Base-by-base conservation (phyloP, 2,329 filamentous ascomycete species). In the Botrytis squamosa region DNA sequence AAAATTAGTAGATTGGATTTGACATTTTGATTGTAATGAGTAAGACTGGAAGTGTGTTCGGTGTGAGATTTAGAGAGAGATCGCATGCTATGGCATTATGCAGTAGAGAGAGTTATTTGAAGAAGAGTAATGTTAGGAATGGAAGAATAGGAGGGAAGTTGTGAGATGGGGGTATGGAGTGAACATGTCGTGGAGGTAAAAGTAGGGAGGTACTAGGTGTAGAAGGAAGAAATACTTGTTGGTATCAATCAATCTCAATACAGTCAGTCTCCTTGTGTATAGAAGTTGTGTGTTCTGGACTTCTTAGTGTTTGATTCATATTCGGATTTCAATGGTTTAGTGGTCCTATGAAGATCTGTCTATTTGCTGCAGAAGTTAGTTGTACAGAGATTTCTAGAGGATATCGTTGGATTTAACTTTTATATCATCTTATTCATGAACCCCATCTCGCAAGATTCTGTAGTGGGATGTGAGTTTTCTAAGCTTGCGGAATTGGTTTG, bases 221-320 rank as follows among this genome's bases (percentile, higher is more conserved):
- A 18, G n/a, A 55, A 3, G 52, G 25, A 18, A 29, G 52, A 29
- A 18, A 29, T 55, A 55, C 14, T 29, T n/a, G 18, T 29, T 6
- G 18, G 12, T n/a, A 55, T 16, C 12, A 14, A n/a, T 12, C 49
- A n/a, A 8, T 3, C 6, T 55, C 3, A 12, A 29, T 55, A 55
- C n/a, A 29, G 1, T 8, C 52, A 18, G 1, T 18, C 14, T 29
- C 8, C 20, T 8, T 1, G 10, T 1, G 4, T 8, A 6, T 14
- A n/a, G 25, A 52, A 12, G 6, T 3, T n/a, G 10, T n/a, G 10
- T 52, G 22, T 14, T 49, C 20, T 22, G 2, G 10, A 49, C 8
- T 22, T 22, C 20, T 49, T 1, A 4, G 20, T 22, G 46, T 49
- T 4, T 25, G 9, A 4, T 49, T 3, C 9, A 4, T 10, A 25